Percentiles rank a stretch among this genome's conserved stretches.
These are phyloP conservation scores for Thamnidium elegans DNA, from an alignment of 192 early-diverging fungal species.

Conservation along the genomic window DNA sequence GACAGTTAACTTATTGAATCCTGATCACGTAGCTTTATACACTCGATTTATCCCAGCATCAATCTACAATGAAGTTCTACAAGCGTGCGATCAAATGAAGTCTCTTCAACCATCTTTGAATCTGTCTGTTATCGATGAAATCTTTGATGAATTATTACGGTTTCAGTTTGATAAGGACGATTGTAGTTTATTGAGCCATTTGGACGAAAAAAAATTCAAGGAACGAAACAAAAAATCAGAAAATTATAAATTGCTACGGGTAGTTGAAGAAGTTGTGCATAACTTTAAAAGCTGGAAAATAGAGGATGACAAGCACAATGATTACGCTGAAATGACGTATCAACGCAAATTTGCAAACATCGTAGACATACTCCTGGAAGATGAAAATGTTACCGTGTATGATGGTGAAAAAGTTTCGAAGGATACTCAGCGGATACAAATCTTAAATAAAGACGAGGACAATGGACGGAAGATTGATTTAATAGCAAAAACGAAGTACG, in stretches of 20 bases:
- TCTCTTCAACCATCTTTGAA: constrained; percentile 15
- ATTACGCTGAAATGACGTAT: constrained; percentile 17
- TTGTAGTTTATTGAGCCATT: constrained; percentile 11
- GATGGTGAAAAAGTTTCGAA: constrained; percentile 19
- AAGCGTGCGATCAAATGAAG: constrained; percentile 20
- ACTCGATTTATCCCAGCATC: constrained; percentile 18
- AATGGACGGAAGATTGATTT: constrained; percentile 13
- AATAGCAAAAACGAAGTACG: constrained; percentile 6
- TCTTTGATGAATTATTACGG: constrained; percentile 19
- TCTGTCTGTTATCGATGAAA: constrained; percentile 15
- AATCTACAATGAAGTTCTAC: constrained; percentile 20
- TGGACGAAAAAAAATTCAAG: constrained; percentile 15
- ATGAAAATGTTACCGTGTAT: constrained; percentile 18
- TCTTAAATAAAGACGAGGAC: constrained; percentile 12
- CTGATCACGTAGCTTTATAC: constrained; percentile 12
- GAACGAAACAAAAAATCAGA: constrained; percentile 19
- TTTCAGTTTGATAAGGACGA: constrained; percentile 21
- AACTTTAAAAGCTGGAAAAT: constrained; percentile 21
- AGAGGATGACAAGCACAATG: constrained; percentile 13
- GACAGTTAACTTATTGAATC: constrained; percentile 19
- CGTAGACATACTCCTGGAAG: constrained; percentile 17
- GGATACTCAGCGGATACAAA: constrained; percentile 3
- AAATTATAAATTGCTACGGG: constrained; percentile 15
- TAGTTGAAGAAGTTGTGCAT: constrained; percentile 20
- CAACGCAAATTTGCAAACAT: constrained; percentile 16